These are phyloP conservation scores for Entophlyctis luteolus DNA, from an alignment of 192 early-diverging fungal species.

Conservation along the genomic window DNA sequence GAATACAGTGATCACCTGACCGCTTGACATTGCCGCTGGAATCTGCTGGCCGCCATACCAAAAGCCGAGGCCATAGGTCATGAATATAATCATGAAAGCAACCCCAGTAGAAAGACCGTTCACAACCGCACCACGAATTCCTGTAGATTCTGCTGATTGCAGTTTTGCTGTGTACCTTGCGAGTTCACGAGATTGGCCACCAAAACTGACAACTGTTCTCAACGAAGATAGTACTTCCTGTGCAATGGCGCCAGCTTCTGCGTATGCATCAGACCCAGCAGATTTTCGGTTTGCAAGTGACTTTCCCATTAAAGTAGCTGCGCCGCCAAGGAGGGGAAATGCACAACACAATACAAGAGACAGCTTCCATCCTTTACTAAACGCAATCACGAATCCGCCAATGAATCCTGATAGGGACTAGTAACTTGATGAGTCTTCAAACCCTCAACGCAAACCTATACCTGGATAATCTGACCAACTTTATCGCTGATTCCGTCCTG, in stretches of 20 bases:
- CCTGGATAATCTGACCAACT: conserved; percentile 44
- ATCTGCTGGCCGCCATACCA: conserved; percentile 75
- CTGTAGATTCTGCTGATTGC: conserved; percentile 56
- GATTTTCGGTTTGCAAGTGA: conserved; percentile 33
- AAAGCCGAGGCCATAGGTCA: conserved; percentile 75
- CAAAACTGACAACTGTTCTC: conserved; percentile 85
- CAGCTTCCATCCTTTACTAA: conserved; percentile 70
- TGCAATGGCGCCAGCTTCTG: conserved; percentile 77
- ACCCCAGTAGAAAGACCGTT: conserved; percentile 66
- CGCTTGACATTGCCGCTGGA: conserved; percentile 42
- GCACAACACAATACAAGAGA: conserved; percentile 76
- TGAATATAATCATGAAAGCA: conserved; percentile 73
- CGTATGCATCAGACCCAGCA: conserved; percentile 58
- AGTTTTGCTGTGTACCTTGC: conserved; percentile 61
- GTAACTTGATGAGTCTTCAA: not conserved
- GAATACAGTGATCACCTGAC: conserved; percentile 45
- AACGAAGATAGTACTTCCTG: conserved; percentile 79
- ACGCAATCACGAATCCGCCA: conserved; percentile 48
- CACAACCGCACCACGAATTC: conserved; percentile 56
- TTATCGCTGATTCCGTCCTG: conserved; percentile 58
- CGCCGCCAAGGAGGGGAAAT: conserved; percentile 66
- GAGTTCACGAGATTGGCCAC: conserved; percentile 67
- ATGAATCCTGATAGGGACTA: too few species aligned
- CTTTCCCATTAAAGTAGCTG: conserved; percentile 53
- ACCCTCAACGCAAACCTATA: too few species aligned